Evolutionary conservation across 352 stramenopile genomes (phyloP).

Genomic region (Blastocystis sp.): DNA sequence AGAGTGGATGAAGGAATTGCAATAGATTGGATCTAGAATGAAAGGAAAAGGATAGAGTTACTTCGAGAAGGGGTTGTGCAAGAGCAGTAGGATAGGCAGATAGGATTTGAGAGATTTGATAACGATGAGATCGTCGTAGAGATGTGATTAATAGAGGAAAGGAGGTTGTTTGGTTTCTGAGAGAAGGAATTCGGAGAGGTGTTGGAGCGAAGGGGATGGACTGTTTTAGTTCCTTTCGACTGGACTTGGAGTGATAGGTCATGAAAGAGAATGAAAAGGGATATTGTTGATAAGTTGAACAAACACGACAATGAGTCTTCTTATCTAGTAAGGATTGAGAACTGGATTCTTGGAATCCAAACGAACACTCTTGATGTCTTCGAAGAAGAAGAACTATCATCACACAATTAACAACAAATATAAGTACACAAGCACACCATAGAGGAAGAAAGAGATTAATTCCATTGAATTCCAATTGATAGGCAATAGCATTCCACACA

Average conservation of each 20-base stretch:
- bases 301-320: too few species aligned
- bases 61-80: not conserved
- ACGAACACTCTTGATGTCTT: not conserved
- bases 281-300: too few species aligned
- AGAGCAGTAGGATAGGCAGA: not conserved
- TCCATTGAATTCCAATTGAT: constrained; percentile 30
- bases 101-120: not conserved
- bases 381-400: not conserved
- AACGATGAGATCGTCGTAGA: not conserved
- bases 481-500: constrained; percentile 8
- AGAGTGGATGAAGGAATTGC: too few species aligned
- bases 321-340: too few species aligned
- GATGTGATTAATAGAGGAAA: not conserved
- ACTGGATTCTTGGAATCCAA: too few species aligned
- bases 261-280: too few species aligned
- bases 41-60: not conserved
- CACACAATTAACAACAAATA: not conserved
- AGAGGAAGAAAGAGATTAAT: not conserved
- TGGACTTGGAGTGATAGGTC: too few species aligned
- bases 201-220: not conserved
- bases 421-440: not conserved
- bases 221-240: too few species aligned
- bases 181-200: not conserved
- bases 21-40: not conserved
- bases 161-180: not conserved